Evolutionary conservation across 176 grass and related monocot genomes (phyloP).

Genomic region (barley (Hordeum vulgare)): DNA sequence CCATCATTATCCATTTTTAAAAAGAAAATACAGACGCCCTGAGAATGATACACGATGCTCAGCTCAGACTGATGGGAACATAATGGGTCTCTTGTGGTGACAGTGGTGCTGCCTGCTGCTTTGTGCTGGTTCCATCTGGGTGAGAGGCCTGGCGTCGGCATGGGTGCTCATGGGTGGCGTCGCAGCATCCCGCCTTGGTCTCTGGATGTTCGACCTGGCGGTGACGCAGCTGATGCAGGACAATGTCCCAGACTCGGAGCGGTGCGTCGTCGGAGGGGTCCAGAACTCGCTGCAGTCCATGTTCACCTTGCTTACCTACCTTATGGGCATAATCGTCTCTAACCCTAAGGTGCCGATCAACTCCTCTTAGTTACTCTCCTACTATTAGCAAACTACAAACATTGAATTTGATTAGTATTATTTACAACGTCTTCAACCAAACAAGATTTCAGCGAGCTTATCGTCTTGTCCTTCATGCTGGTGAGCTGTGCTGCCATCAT

Average conservation of each 20-base stretch:
- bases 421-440: neutral
- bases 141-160: conserved; percentile 24
- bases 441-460: conserved; percentile 74
- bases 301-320: conserved; percentile 74
- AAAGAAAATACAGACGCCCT: no score
- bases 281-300: conserved; percentile 85
- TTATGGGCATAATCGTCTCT: conserved; percentile 81
- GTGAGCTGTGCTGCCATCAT: conserved; percentile 51
- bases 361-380: no score
- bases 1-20: neutral
- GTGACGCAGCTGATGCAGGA: conserved; percentile 83
- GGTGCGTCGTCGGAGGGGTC: conserved; percentile 70
- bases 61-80: no score
- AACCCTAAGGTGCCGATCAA: conserved; percentile 45
- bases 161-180: conserved; percentile 88
- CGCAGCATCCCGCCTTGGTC: conserved; percentile 63
- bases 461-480: conserved; percentile 67
- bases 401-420: neutral
- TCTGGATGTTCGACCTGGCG: conserved; percentile 92
- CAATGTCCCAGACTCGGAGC: conserved; percentile 49
- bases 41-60: no score
- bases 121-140: conserved; percentile 67
- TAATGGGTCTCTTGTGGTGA: neutral
- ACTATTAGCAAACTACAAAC: no score
- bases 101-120: conserved; percentile 80